phyloP scores from a whole-genome alignment of 345 rosid species.

The Raphanus raphanistrum region DNA sequence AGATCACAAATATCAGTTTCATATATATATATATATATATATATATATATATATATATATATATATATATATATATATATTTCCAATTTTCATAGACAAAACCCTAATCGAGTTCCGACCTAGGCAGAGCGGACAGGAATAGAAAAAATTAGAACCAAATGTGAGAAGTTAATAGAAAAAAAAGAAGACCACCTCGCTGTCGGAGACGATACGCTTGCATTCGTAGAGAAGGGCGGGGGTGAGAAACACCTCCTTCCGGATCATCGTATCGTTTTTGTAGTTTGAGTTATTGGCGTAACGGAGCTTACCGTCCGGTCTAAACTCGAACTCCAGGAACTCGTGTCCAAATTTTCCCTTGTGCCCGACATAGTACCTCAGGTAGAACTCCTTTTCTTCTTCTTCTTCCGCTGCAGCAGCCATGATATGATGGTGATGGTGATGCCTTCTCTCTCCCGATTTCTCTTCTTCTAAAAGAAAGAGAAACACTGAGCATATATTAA shows the following conservation, averaged over 20 bases:
- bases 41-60: neutral
- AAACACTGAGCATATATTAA: neutral
- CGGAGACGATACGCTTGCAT: slow-evolving; percentile 97
- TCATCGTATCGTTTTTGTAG: slow-evolving; percentile 99
- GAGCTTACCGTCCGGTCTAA: slow-evolving; percentile 92
- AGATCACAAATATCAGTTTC: neutral
- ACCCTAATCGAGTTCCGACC: slow-evolving; percentile 9
- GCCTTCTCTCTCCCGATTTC: neutral
- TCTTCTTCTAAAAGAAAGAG: neutral
- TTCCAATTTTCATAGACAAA: neutral
- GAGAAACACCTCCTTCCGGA: slow-evolving; percentile 95
- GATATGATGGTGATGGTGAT: no score
- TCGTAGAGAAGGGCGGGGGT: slow-evolving; percentile 91
- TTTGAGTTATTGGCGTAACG: slow-evolving; percentile 98
- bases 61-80: neutral
- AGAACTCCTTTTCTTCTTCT: slow-evolving; percentile 73
- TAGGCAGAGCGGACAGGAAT: neutral
- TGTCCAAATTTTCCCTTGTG: slow-evolving; percentile 99
- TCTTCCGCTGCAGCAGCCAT: slow-evolving; percentile 41
- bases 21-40: neutral
- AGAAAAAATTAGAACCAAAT: neutral
- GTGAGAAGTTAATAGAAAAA: neutral
- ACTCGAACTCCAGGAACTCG: slow-evolving; percentile 99
- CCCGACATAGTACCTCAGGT: slow-evolving; percentile 92
- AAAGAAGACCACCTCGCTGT: slow-evolving; percentile 80